Conservation (phyloP, 768 basidiomycete species). For the Daedaleopsis sinensis region DNA sequence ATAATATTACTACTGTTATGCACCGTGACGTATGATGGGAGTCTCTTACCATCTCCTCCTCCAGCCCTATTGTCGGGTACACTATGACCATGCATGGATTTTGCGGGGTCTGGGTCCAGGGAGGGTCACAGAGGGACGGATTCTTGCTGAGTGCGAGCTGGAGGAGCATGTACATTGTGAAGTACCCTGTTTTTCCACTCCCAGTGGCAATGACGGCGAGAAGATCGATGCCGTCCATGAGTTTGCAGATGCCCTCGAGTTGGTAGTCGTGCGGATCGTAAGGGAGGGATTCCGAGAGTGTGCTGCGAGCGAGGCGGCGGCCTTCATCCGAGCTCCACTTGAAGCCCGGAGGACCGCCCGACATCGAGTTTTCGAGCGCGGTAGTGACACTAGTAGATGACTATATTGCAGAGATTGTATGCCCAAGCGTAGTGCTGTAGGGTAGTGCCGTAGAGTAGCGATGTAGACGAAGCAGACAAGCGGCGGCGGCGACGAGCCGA, state of each 20-base stretch:
- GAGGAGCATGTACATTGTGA: constrained; percentile 23
- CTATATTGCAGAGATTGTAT: too few species aligned
- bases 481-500: not conserved
- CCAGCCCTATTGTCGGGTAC: constrained; percentile 12
- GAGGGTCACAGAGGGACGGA: constrained; percentile 12
- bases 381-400: too few species aligned
- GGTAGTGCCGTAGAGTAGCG: too few species aligned
- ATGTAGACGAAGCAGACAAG: too few species aligned
- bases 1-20: too few species aligned
- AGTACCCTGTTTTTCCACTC: constrained; percentile 27
- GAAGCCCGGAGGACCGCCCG: not conserved
- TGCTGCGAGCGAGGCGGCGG: not conserved
- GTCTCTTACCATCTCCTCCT: constrained; percentile 9
- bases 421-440: too few species aligned
- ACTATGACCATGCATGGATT: constrained; percentile 31
- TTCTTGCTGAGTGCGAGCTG: constrained; percentile 16
- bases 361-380: not conserved
- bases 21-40: too few species aligned
- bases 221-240: constrained; percentile 27
- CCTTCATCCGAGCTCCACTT: constrained; percentile 4
- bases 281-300: too few species aligned
- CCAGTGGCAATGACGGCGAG: constrained; percentile 25
- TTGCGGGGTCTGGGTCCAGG: constrained; percentile 8
- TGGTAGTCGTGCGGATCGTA: constrained; percentile 28
- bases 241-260: constrained; percentile 29